Conservation (phyloP, 1,284 basidiomycete species). For the Leccinum fuscescens region DNA sequence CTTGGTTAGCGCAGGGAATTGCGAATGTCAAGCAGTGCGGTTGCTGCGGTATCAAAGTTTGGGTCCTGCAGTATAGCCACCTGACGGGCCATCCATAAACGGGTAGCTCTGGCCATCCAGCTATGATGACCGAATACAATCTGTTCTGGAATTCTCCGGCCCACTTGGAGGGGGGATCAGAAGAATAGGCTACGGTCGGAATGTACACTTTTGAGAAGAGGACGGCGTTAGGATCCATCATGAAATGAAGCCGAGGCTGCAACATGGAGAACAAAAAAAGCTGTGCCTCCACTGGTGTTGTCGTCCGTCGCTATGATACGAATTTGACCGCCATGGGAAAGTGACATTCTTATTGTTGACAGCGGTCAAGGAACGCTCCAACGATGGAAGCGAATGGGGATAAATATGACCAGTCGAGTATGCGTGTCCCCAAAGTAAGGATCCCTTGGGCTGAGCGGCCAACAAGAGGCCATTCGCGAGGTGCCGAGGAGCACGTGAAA, state of each 20-base stretch:
- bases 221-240: constrained; percentile 11
- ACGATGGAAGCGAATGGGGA: constrained; percentile 20
- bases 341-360: constrained; percentile 12
- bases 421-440: constrained; percentile 18
- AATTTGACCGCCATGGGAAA: constrained; percentile 31
- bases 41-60: constrained; percentile 8
- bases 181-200: constrained; percentile 7
- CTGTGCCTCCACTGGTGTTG: constrained; percentile 2
- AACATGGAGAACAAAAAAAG: constrained; percentile 4
- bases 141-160: constrained; percentile 8
- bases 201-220: constrained; percentile 11
- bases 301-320: constrained; percentile 26
- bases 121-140: constrained; percentile 1
- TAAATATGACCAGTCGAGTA: constrained; percentile 16
- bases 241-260: constrained; percentile 9
- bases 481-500: constrained; percentile 33
- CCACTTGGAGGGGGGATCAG: neutral
- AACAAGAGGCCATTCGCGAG: constrained; percentile 22
- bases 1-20: neutral
- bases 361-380: constrained; percentile 13
- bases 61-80: constrained; percentile 3
- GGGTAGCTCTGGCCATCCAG: constrained; percentile 17
- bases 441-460: constrained; percentile 1
- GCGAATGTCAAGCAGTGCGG: neutral
- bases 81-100: constrained; percentile 18